Conservation (phyloP, 257 asterid genomes). For the Solanum sejunctum region DNA sequence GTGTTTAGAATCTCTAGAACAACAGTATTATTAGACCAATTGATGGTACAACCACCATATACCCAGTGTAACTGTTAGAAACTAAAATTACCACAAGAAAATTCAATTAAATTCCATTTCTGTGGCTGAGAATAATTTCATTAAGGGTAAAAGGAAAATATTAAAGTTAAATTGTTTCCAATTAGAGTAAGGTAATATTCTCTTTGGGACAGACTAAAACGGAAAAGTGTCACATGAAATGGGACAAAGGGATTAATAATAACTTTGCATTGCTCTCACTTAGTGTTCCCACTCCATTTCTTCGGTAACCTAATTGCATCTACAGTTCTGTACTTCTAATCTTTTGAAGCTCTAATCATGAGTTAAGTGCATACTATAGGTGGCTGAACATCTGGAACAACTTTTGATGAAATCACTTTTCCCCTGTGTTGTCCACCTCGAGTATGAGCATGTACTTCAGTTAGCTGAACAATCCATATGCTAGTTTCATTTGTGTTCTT, state of each 20-base stretch:
- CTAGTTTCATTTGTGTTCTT: slow-evolving; percentile 88
- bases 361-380: slow-evolving; percentile 54
- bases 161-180: too few species aligned
- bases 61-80: not conserved
- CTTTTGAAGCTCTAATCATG: not conserved
- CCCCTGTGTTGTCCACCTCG: slow-evolving; percentile 98
- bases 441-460: slow-evolving; percentile 90
- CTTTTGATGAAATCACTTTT: slow-evolving; percentile 64
- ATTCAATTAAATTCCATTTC: not conserved
- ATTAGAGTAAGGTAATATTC: too few species aligned
- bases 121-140: too few species aligned
- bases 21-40: not conserved
- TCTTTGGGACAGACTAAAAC: too few species aligned
- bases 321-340: not conserved
- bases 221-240: too few species aligned
- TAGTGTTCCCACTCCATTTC: not conserved
- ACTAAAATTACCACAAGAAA: not conserved
- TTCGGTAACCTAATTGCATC: not conserved
- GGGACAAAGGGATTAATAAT: not conserved
- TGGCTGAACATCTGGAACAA: slow-evolving; percentile 90
- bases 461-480: slow-evolving; percentile 85
- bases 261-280: not conserved
- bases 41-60: not conserved
- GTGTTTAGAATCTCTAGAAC: not conserved
- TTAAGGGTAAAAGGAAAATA: too few species aligned